Evolutionary conservation across 495 filamentous ascomycete species (phyloP).

Genomic region (Lepraria neglecta): DNA sequence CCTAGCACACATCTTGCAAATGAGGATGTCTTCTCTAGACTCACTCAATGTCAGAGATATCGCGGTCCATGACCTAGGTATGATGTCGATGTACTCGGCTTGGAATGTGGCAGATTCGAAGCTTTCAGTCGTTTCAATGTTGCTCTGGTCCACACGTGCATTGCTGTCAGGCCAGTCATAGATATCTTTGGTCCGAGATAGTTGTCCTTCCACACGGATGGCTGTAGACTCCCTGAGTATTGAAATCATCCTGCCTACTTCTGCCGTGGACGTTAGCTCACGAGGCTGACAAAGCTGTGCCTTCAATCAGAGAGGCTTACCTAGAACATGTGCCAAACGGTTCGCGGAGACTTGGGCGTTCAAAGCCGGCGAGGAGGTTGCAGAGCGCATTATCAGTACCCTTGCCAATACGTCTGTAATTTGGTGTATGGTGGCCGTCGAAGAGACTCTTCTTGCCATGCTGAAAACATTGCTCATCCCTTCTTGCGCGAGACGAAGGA

Average conservation of each 20-base stretch:
- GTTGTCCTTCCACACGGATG: slow-evolving; percentile 40
- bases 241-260: slow-evolving; percentile 56
- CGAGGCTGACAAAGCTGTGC: not conserved
- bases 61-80: slow-evolving; percentile 76
- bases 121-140: slow-evolving; percentile 29
- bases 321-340: slow-evolving; percentile 50
- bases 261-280: slow-evolving; percentile 30
- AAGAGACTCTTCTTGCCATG: slow-evolving; percentile 46
- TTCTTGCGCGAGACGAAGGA: slow-evolving; percentile 56
- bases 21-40: slow-evolving; percentile 68
- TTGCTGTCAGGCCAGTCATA: slow-evolving; percentile 39
- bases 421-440: slow-evolving; percentile 43
- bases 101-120: slow-evolving; percentile 53
- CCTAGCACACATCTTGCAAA: slow-evolving; percentile 67
- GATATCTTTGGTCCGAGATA: slow-evolving; percentile 29
- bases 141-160: slow-evolving; percentile 16
- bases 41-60: slow-evolving; percentile 80
- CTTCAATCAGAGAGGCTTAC: slow-evolving; percentile 27
- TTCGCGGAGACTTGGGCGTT: slow-evolving; percentile 47
- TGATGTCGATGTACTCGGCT: slow-evolving; percentile 67
- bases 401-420: slow-evolving; percentile 55
- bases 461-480: slow-evolving; percentile 50
- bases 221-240: slow-evolving; percentile 54
- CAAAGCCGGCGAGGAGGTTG: slow-evolving; percentile 42
- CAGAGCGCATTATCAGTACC: slow-evolving; percentile 60